Conservation (phyloP, 495 filamentous ascomycete genomes). For the Penicillium macrosclerotiorum region DNA sequence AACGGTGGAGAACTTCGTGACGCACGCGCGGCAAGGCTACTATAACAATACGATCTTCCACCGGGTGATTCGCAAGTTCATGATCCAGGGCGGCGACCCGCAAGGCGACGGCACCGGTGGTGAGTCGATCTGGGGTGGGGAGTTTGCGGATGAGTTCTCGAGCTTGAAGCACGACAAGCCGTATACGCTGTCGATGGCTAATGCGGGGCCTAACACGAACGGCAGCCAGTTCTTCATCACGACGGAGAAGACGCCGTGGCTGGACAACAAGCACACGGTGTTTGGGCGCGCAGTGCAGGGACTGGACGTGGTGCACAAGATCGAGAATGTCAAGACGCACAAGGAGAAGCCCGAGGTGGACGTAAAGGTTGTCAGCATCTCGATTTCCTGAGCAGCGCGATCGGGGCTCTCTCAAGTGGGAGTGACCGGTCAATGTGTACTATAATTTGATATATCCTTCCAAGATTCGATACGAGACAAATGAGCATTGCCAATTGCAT, state of each 20-base stretch:
- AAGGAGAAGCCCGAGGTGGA: slow-evolving; percentile 98
- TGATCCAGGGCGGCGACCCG: slow-evolving; percentile 93
- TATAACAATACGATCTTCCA: slow-evolving; percentile 99
- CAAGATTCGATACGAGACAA: slow-evolving; percentile 5
- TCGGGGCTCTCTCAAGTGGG: neutral
- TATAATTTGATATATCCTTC: too few relatives aligned
- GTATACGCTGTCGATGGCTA: slow-evolving; percentile 96
- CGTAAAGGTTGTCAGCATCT: slow-evolving; percentile 93
- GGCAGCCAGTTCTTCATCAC: slow-evolving; percentile 97
- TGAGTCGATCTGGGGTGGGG: slow-evolving; percentile 93
- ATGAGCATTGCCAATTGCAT: neutral
- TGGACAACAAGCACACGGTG: slow-evolving; percentile 94
- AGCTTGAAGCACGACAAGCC: slow-evolving; percentile 90
- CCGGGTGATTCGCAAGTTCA: slow-evolving; percentile 95
- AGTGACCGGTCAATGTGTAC: neutral
- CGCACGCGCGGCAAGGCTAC: slow-evolving; percentile 82
- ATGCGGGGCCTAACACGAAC: slow-evolving; percentile 81
- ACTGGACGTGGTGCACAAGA: slow-evolving; percentile 92
- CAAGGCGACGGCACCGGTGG: slow-evolving; percentile 93
- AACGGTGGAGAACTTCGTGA: slow-evolving; percentile 98
- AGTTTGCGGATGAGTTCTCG: slow-evolving; percentile 95
- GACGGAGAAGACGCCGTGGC: slow-evolving; percentile 93
- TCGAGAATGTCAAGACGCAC: slow-evolving; percentile 86
- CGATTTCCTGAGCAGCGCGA: slow-evolving; percentile 21
- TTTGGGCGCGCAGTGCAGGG: slow-evolving; percentile 90